Evolutionary conservation across 2,329 filamentous ascomycete species (phyloP).

Genomic region (Epichloe baconii): DNA sequence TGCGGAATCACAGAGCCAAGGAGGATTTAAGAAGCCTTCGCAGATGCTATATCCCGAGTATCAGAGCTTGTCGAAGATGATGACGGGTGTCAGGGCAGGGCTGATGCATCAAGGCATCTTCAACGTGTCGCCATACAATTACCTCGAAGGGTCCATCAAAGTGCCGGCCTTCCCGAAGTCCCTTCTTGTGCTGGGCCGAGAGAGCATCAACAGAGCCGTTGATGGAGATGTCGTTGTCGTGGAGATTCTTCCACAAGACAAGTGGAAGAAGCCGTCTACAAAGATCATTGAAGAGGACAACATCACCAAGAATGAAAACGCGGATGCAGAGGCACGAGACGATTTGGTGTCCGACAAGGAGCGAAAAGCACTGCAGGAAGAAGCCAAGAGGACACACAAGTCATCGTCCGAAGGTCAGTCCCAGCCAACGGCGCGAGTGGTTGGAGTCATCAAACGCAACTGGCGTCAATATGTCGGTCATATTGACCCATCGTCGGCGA

Average conservation of each 20-base stretch:
- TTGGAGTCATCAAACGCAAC: slow-evolving; percentile 87
- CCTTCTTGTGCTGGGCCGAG: slow-evolving; percentile 75
- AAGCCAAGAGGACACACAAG: slow-evolving; percentile 75
- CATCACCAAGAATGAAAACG: slow-evolving; percentile 84
- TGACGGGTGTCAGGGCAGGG: slow-evolving; percentile 82
- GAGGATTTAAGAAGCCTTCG: slow-evolving; percentile 46
- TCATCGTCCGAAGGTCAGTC: slow-evolving; percentile 62
- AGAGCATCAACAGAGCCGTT: slow-evolving; percentile 91
- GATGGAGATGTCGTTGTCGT: slow-evolving; percentile 89
- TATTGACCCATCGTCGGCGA: slow-evolving; percentile 76
- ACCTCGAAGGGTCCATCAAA: slow-evolving; percentile 83
- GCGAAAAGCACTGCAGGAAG: slow-evolving; percentile 74
- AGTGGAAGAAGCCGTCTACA: slow-evolving; percentile 93
- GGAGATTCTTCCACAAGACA: slow-evolving; percentile 81
- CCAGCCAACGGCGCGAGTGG: slow-evolving; percentile 83
- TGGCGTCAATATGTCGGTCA: slow-evolving; percentile 98
- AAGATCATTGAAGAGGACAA: slow-evolving; percentile 93
- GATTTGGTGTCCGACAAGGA: slow-evolving; percentile 83
- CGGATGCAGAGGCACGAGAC: slow-evolving; percentile 64
- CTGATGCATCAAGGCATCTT: slow-evolving; percentile 89
- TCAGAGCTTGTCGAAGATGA: slow-evolving; percentile 77
- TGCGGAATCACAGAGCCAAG: slow-evolving; percentile 59
- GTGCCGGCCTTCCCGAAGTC: slow-evolving; percentile 83
- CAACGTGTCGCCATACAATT: slow-evolving; percentile 96
- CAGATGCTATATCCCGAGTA: slow-evolving; percentile 82